These are phyloP conservation scores for Aegle marmelos DNA, from an alignment of 345 rosid species.

Conservation along the genomic window DNA sequence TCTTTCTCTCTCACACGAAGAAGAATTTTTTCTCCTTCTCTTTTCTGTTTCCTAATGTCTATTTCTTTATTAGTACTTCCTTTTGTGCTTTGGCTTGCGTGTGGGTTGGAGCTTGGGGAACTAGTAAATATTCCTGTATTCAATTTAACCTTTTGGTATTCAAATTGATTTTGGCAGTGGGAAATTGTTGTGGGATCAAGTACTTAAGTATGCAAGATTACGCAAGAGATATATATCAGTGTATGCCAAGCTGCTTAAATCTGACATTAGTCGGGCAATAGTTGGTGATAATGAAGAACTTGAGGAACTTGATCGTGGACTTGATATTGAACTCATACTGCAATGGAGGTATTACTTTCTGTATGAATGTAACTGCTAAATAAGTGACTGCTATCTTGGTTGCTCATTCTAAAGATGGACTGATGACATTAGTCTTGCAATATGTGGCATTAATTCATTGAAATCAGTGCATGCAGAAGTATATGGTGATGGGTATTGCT, in stretches of 20 bases:
- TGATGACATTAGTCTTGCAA: background rate
- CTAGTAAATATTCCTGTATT: background rate
- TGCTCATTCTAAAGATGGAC: background rate
- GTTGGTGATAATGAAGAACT: conserved; percentile 81
- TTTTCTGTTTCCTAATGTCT: background rate
- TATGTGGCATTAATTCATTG: background rate
- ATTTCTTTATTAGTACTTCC: background rate
- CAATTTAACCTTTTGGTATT: background rate
- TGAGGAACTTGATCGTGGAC: conserved; percentile 77
- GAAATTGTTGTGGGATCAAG: conserved; percentile 89
- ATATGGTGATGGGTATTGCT: background rate
- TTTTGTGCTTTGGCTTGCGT: background rate
- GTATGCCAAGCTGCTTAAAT: conserved; percentile 86
- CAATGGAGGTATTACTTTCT: conserved; percentile 83
- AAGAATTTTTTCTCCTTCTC: background rate
- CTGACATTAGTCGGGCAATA: conserved; percentile 56
- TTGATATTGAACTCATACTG: conserved; percentile 83
- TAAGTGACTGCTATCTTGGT: background rate
- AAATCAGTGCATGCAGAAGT: background rate
- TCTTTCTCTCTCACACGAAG: background rate
- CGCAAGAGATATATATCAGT: conserved; percentile 85
- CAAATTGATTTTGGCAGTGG: conserved; percentile 65
- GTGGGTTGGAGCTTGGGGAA: background rate
- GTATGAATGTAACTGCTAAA: background rate
- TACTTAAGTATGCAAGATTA: conserved; percentile 64